Base-by-base conservation (phyloP, 2,329 filamentous ascomycete genomes). In the Pseudogymnoascus pannorum region DNA sequence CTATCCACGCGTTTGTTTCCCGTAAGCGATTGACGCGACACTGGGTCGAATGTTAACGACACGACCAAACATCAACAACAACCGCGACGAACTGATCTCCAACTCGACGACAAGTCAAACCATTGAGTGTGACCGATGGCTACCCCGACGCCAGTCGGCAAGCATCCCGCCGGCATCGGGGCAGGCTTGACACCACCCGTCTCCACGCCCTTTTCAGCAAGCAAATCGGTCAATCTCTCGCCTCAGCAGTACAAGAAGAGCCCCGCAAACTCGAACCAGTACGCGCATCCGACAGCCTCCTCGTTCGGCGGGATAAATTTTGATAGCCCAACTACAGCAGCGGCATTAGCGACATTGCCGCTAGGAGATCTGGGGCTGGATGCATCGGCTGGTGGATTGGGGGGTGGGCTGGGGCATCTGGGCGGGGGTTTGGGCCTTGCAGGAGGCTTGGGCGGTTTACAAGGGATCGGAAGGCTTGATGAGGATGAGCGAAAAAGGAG, bases 301-400 rank as follows among this genome's bases (percentile, higher is more conserved):
- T 66, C 64, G 2, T 69, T 70, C 58, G 68, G 68, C 4, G 66
- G 65, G 1, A 75, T 85, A 40, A 84, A 80, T 69, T 87, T 86
- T 68, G 85, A 87, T 68, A 87, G 84, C 65, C 85, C 85, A 1
- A 83, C 81, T 22, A 84, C 84, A 0, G 82, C 83, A 1, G 84
- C 84, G 3, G 84, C 85, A 0, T 79, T 87, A 69, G 82, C 81
- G 2, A 79, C 78, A 2, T 71, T 85, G 54, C 58, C 62, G 20
- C 78, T 86, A n/a, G 75, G 74, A 1, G 69, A 78, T 57, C 75
- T 84, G 42, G 77, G 77, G 11, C 77, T 82, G 18, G 74, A 76
- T 2, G 76, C 77, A n/a, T 36, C 57, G 5, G 72, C 75, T 3
- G 66, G 67, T 26, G 67, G 65, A 14, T 42, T 68, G 31, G 44